Base-by-base conservation (phyloP, 306 rosid species). In the Cicer chorassanicum region DNA sequence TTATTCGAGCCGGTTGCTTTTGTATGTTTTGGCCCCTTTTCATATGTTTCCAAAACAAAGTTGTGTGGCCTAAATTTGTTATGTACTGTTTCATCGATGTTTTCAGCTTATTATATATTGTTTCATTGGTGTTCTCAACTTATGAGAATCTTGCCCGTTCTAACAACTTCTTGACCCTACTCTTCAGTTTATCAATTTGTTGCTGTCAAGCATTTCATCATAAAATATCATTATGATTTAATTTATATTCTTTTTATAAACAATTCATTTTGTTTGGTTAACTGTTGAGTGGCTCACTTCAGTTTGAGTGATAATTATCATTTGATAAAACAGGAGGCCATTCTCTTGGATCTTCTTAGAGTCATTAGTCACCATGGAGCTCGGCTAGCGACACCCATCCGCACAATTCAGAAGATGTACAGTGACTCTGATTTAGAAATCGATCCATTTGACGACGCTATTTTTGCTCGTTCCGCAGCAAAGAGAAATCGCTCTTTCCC, bases 361-460 rank as follows among this genome's bases (percentile, higher is more conserved):
- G 98, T 95, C 50, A 80, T 95, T 77, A 82, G 91, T 81, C 97
- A 95, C 83, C 98, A 95, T 56, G 79, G 82, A 78, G 99, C 93
- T 61, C 88, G 92, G 80, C 87, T 95, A 36, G 99, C 99, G 50
- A 95, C 98, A 10, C 98, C 97, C 14, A 89, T 95, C 76, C 96
- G 99, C 86, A 95, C 99, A 15, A 81, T 95, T 73, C 98, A 90
- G 86, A 92, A 86, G 82, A 78, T 86, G 66, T 86, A 79, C 75
- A 63, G 89, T 16, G 97, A 89, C 46, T 64, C 80, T 70, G 97
- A 92, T 79, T 49, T 90, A 84, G 98, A 90, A 73, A 80, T 76
- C 38, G 84, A 86, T 73, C 89, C 96, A 57, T 91, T 90, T 71
- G 84, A 87, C 4, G 89, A 89, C 53, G 75, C 88, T 73, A 80